Base-by-base conservation (phyloP, 805 yeast species). In the Isabelozyma pseudorhagii region DNA sequence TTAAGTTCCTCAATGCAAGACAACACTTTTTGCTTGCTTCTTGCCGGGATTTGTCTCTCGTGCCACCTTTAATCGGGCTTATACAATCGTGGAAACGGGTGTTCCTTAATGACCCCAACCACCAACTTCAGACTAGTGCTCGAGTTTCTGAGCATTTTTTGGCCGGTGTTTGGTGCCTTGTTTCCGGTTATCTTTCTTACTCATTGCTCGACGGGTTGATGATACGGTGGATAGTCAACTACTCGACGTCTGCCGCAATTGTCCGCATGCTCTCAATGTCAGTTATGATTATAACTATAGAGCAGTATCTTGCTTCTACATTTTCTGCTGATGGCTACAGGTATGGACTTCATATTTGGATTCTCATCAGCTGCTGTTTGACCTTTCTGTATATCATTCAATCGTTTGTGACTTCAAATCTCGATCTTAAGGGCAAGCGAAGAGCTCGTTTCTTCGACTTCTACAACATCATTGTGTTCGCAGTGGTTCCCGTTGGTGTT, bases 401-500 rank as follows among this genome's bases (percentile, higher is more conserved):
- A 67, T 90, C 87, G 62, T 93, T 91, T 62, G 85, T 91, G 54
- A 91, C 97, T 10, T 85, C 91, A 48, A 85, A 87, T 61, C 62
- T 87, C 48, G 83, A 82, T 50, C 63, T 80, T 45, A 78, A 78
- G 53, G 76, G 71, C 5, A 62, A 72, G 57, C 55, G 66, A 29
- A 68, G 67, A 50, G 78, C 82, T 40, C 77, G 97, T 48, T 85
- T 91, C 36, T 88, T 92, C 51, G 96, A 93, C 64, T 75, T 92
- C 48, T 89, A 90, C 66, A 89, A 87, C 57, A 88, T 94, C 45
- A 90, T 88, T 0, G 97, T 93, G 1, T 93, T 89, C 71, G 97
- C 98, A 2, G 99, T 93, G 40, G 97, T 93, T n/a, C 99, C 99
- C 0, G 90, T 93, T 14, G 98, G 99, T 0, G 61, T 93, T 51